Conservation (phyloP, 169 alveolate genomes). For the Babesia gibsoni region DNA sequence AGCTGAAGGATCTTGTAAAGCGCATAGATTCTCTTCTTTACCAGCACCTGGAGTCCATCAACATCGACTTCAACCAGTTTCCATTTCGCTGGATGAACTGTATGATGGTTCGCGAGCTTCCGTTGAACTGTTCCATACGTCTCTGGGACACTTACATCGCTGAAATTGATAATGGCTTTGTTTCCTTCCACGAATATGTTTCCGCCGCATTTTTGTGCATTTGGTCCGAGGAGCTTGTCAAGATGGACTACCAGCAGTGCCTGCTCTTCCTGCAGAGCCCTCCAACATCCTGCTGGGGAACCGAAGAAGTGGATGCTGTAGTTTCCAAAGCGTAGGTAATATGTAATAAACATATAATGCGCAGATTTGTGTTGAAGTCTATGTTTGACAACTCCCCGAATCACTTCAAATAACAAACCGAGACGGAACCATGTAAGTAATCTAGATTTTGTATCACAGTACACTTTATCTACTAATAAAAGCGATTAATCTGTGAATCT, state of each 20-base stretch:
- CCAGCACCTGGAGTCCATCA: constrained; percentile 77
- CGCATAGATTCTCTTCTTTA: constrained; percentile 83
- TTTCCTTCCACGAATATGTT: constrained; percentile 86
- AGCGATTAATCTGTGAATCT: too few species aligned
- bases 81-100: constrained; percentile 92
- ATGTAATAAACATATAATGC: background rate
- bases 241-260: constrained; percentile 86
- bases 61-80: constrained; percentile 85
- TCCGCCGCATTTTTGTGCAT: constrained; percentile 83
- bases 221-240: constrained; percentile 82
- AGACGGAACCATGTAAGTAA: too few species aligned
- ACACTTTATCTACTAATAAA: too few species aligned
- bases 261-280: constrained; percentile 85
- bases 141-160: constrained; percentile 90
- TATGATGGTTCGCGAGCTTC: constrained; percentile 75
- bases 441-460: too few species aligned
- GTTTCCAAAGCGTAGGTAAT: constrained; percentile 82
- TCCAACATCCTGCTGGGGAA: constrained; percentile 87
- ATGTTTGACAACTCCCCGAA: constrained; percentile 63
- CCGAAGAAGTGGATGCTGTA: constrained; percentile 85
- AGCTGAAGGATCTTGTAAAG: constrained; percentile 86
- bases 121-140: constrained; percentile 74
- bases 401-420: constrained; percentile 25
- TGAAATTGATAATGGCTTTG: constrained; percentile 80
- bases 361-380: constrained; percentile 51